Conservation (phyloP, 805 yeast species). For the Candida krabiensis region DNA sequence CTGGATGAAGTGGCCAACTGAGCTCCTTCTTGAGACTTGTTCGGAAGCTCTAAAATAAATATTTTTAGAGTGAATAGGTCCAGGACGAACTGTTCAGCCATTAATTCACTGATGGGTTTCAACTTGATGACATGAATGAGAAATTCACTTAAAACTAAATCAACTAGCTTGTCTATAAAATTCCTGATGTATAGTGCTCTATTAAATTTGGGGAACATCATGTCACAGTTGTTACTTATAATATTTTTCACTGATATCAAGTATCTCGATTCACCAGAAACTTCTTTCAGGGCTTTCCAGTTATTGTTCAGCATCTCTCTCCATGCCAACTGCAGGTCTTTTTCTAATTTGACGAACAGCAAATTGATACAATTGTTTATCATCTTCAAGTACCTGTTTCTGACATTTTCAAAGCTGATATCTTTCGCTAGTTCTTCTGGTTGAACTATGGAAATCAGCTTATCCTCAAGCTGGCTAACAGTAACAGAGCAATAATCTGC, state of each 20-base stretch:
- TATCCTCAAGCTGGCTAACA: slow-evolving; percentile 71
- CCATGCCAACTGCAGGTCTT: slow-evolving; percentile 72
- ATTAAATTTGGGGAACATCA: slow-evolving; percentile 57
- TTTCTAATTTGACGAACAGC: slow-evolving; percentile 56
- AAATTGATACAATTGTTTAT: slow-evolving; percentile 58
- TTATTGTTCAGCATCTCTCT: slow-evolving; percentile 76
- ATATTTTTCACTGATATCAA: slow-evolving; percentile 55
- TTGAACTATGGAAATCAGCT: slow-evolving; percentile 40
- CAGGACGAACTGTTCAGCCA: slow-evolving; percentile 76
- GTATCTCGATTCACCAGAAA: slow-evolving; percentile 72
- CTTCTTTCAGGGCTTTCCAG: slow-evolving; percentile 66
- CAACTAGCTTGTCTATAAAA: slow-evolving; percentile 75
- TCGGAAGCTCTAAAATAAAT: slow-evolving; percentile 48
- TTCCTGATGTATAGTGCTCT: slow-evolving; percentile 72
- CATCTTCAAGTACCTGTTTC: slow-evolving; percentile 54
- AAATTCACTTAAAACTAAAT: slow-evolving; percentile 56
- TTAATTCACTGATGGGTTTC: slow-evolving; percentile 66
- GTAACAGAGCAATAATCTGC: slow-evolving; percentile 87
- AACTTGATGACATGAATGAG: slow-evolving; percentile 56
- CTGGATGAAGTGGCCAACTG: slow-evolving; percentile 27
- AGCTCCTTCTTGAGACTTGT: slow-evolving; percentile 39
- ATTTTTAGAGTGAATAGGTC: slow-evolving; percentile 69
- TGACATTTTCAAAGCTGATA: slow-evolving; percentile 56
- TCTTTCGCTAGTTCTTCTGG: slow-evolving; percentile 37
- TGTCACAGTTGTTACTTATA: slow-evolving; percentile 43